These are phyloP conservation scores for Cupressus sempervirens DNA, from an alignment of 75 land plant species.

Conservation along the genomic window DNA sequence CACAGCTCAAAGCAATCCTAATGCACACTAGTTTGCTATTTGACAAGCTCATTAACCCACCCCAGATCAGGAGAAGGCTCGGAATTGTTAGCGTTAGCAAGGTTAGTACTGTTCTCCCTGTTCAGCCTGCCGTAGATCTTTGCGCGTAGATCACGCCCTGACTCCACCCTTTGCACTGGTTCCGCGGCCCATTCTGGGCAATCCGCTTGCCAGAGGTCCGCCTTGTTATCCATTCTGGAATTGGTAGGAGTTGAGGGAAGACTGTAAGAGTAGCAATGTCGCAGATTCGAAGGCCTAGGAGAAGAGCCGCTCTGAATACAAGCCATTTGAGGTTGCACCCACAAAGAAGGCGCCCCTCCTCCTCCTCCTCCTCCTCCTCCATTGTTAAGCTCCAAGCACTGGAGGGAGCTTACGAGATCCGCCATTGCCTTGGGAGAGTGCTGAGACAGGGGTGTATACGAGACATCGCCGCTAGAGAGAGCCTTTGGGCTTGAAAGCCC, in stretches of 20 bases:
- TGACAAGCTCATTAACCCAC: conserved; percentile 63
- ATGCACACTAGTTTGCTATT: not conserved
- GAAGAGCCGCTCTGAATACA: too few relatives aligned
- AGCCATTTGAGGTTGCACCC: not conserved
- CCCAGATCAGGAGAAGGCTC: conserved; percentile 43
- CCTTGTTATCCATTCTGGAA: not conserved
- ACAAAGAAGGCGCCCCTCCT: not conserved
- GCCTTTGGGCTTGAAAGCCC: conserved; percentile 19
- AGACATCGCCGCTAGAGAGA: not conserved
- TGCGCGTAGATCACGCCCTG: conserved; percentile 75
- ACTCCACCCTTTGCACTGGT: conserved; percentile 76
- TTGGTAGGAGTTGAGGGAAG: not conserved
- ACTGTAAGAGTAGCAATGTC: not conserved
- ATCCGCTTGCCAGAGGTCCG: not conserved
- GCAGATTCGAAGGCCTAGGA: not conserved
- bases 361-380: too few relatives aligned
- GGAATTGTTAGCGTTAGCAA: not conserved
- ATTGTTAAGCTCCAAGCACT: not conserved
- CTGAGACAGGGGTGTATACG: not conserved
- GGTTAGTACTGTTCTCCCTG: conserved; percentile 24
- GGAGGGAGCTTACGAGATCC: not conserved
- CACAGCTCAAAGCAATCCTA: conserved; percentile 22
- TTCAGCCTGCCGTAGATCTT: conserved; percentile 73
- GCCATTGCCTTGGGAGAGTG: not conserved
- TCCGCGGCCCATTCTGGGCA: conserved; percentile 15